Base-by-base conservation (phyloP, 2,329 filamentous ascomycete species). In the Cytospora leucostoma region DNA sequence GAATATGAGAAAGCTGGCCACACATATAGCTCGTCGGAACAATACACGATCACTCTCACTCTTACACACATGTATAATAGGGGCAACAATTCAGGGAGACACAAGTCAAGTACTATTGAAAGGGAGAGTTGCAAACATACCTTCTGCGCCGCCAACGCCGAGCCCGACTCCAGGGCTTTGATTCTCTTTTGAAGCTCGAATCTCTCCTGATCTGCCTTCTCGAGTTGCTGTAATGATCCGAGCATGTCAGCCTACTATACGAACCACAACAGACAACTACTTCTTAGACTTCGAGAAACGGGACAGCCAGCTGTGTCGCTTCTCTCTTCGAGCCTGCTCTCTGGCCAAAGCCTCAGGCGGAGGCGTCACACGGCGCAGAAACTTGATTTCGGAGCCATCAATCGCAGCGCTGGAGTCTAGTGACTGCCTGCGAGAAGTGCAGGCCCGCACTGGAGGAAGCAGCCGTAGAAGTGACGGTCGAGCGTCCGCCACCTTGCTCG, bases 141-240 rank as follows among this genome's bases (percentile, higher is more conserved):
- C 78, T 83, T 84, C 70, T 84, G 80, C 59, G 78, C 79, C 34
- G 79, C 78, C 40, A 77, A 77, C 50, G 78, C 78, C 53, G 80
- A 78, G 54, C 81, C 82, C 55, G 78, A 79, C 63, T 83, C 79
- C 13, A 80, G 77, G 40, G 79, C 77, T 69, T 85, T 86, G 68
- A 86, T 76, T 59, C 80, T 80, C 67, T 79, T 77, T 70, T 84
- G 82, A 44, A 86, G 73, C 62, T 86, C 83, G 67, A 82, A 79
- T 59, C 80, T 83, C 52, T 85, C 84, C 67, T 81, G 78, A 67
- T 87, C 84, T 15, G 81, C 77, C 69, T 84, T 80, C 66, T 87
- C 84, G 68, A 84, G 78, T 83, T 86, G 84, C 83, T 86, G 69
- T 50, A 67, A 53, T 59, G 60, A 56, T 60, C 62, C 60, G 54